phyloP scores from a whole-genome alignment of 345 rosid genomes.

The Ceriops tagal region DNA sequence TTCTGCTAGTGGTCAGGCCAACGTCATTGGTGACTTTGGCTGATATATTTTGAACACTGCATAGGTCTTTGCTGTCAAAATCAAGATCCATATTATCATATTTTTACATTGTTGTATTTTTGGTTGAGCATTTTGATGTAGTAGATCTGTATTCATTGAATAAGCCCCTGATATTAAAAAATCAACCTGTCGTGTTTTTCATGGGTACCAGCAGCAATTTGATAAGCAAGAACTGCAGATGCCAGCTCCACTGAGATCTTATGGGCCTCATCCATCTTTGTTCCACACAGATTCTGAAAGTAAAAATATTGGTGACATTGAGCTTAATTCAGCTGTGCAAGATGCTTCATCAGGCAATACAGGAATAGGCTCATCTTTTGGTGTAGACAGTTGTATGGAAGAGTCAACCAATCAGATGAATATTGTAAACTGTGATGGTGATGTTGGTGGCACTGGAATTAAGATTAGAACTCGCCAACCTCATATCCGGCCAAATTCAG shows the following conservation, averaged over 20 bases:
- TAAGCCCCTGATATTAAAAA: not conserved
- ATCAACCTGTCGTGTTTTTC: not conserved
- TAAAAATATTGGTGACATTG: slow-evolving; percentile 19
- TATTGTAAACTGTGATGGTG: slow-evolving; percentile 24
- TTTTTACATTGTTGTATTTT: not conserved
- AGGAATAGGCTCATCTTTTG: slow-evolving; percentile 34
- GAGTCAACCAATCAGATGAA: slow-evolving; percentile 26
- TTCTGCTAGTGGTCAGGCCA: slow-evolving; percentile 6
- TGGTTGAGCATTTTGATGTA: not conserved
- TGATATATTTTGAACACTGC: not conserved
- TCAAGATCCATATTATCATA: not conserved
- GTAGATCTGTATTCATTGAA: not conserved
- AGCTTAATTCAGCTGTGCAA: slow-evolving; percentile 23
- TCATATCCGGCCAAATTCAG: slow-evolving; percentile 27
- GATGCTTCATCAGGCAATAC: slow-evolving; percentile 36
- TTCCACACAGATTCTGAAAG: slow-evolving; percentile 22
- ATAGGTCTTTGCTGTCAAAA: not conserved
- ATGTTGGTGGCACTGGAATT: slow-evolving; percentile 43
- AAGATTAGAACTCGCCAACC: slow-evolving; percentile 45
- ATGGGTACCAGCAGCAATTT: slow-evolving; percentile 24
- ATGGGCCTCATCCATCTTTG: slow-evolving; percentile 18
- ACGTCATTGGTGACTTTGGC: not conserved
- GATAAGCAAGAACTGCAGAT: slow-evolving; percentile 35
- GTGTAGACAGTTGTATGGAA: slow-evolving; percentile 29
- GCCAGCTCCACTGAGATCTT: slow-evolving; percentile 35